Percentiles rank a stretch among this genome's conserved stretches.
These are phyloP conservation scores for Tympanopsis confertula DNA, from an alignment of 2,329 filamentous ascomycete genomes.

Conservation along the genomic window DNA sequence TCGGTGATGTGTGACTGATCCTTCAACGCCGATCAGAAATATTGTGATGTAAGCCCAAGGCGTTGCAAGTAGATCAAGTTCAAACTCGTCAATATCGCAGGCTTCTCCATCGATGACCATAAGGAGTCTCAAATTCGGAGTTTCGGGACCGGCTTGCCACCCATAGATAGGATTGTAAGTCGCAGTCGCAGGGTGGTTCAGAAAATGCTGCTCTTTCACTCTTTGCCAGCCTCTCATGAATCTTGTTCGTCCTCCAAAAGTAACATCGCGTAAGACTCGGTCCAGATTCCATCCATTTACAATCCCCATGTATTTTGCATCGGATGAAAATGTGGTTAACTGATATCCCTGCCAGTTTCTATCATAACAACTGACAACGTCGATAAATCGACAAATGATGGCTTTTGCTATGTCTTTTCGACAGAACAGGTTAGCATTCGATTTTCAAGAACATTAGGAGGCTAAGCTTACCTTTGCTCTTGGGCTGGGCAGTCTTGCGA, in stretches of 20 bases:
- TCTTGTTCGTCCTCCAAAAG: slow-evolving; percentile 28
- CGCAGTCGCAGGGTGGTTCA: slow-evolving; percentile 30
- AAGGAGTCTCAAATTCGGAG: slow-evolving; percentile 30
- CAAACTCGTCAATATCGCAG: slow-evolving; percentile 36
- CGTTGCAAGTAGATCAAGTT: slow-evolving; percentile 30
- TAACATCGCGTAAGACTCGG: slow-evolving; percentile 20
- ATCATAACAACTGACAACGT: slow-evolving; percentile 31
- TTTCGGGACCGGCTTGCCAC: slow-evolving; percentile 34
- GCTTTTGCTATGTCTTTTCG: slow-evolving; percentile 28
- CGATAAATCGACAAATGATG: slow-evolving; percentile 29
- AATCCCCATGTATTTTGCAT: slow-evolving; percentile 23
- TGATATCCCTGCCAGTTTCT: slow-evolving; percentile 27
- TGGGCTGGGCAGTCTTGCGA: slow-evolving; percentile 24
- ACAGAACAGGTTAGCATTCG: neutral
- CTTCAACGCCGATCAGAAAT: slow-evolving; percentile 34
- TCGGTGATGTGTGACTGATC: slow-evolving; percentile 33
- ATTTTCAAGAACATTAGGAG: neutral
- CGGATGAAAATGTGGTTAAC: slow-evolving; percentile 27
- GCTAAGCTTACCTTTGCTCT: slow-evolving; percentile 23
- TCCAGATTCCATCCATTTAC: slow-evolving; percentile 26
- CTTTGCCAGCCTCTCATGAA: slow-evolving; percentile 38
- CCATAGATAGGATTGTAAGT: slow-evolving; percentile 31
- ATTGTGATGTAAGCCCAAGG: slow-evolving; percentile 36
- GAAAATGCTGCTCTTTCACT: slow-evolving; percentile 33
- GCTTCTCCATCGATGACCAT: slow-evolving; percentile 35